Conservation (phyloP, 257 asterid species). For the Thymus mandschuricus region DNA sequence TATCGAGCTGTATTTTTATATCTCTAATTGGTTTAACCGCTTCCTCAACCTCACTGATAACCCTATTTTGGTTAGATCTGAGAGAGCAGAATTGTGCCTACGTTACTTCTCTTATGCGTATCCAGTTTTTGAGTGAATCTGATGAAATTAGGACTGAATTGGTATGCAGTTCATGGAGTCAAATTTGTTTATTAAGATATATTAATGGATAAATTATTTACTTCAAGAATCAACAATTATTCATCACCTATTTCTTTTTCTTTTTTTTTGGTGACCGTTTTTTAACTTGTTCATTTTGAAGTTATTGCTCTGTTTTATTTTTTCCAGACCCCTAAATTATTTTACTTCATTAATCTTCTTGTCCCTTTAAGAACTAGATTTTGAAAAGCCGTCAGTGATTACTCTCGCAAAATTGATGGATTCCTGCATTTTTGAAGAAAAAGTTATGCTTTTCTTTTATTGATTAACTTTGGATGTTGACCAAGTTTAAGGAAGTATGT, state of each 20-base stretch:
- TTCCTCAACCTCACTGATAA: neutral
- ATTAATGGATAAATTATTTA: neutral
- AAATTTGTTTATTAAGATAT: slow-evolving; percentile 14
- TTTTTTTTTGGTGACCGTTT: too few species aligned
- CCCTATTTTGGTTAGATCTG: slow-evolving; percentile 26
- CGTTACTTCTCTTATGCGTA: slow-evolving; percentile 12
- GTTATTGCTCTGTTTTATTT: too few species aligned
- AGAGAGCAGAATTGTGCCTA: slow-evolving; percentile 3
- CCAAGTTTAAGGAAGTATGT: slow-evolving; percentile 5
- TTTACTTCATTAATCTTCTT: too few species aligned
- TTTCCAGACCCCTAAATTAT: too few species aligned
- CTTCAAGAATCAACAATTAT: slow-evolving; percentile 11
- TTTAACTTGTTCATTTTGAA: too few species aligned
- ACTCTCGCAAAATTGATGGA: neutral
- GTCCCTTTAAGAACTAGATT: too few species aligned
- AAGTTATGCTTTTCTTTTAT: neutral
- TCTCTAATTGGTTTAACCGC: neutral
- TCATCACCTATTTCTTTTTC: too few species aligned
- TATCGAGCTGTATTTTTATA: neutral
- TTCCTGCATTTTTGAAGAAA: neutral
- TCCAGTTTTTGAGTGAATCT: neutral
- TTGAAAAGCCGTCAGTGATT: too few species aligned
- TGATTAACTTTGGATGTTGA: neutral
- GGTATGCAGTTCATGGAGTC: neutral
- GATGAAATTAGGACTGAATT: slow-evolving; percentile 14